Evolutionary conservation across 208 protist species (phyloP).

Genomic region (Paratrypanosoma confusum): DNA sequence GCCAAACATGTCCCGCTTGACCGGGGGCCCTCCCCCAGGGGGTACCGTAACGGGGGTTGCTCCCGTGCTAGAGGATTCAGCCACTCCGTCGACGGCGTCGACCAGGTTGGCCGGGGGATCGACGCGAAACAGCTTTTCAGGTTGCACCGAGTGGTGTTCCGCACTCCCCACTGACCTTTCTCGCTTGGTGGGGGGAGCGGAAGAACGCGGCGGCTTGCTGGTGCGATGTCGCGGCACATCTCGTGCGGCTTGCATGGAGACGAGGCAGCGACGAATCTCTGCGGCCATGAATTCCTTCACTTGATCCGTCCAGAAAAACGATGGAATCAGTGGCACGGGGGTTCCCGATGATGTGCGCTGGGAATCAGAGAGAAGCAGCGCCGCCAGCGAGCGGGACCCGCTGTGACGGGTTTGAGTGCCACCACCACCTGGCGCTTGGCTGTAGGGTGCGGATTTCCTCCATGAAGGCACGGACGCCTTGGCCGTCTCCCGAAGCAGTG

Average conservation of each 20-base stretch:
- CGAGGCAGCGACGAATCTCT: constrained; percentile 28
- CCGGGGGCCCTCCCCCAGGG: not conserved
- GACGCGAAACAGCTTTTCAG: too few species aligned
- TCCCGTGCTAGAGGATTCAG: too few species aligned
- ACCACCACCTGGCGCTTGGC: not conserved
- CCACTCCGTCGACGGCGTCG: too few species aligned
- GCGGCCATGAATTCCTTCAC: constrained; percentile 31
- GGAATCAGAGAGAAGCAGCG: not conserved
- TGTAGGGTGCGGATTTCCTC: not conserved
- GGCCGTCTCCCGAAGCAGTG: too few species aligned
- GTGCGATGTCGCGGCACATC: too few species aligned
- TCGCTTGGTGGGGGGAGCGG: too few species aligned
- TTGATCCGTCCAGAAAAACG: constrained; percentile 20
- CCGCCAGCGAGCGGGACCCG: not conserved
- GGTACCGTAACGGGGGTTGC: not conserved
- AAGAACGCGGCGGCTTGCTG: too few species aligned
- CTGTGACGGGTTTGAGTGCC: not conserved
- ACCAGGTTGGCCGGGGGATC: too few species aligned
- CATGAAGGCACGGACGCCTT: not conserved
- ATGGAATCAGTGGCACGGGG: not conserved
- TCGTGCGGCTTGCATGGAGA: constrained; percentile 7
- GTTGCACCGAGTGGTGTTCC: too few species aligned
- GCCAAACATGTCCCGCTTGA: constrained; percentile 59
- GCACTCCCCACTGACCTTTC: too few species aligned
- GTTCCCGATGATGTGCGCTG: not conserved